Percentiles rank a stretch among this genome's conserved stretches.
phyloP scores from a whole-genome alignment of 2,329 filamentous ascomycete species.

The Monilinia laxa region DNA sequence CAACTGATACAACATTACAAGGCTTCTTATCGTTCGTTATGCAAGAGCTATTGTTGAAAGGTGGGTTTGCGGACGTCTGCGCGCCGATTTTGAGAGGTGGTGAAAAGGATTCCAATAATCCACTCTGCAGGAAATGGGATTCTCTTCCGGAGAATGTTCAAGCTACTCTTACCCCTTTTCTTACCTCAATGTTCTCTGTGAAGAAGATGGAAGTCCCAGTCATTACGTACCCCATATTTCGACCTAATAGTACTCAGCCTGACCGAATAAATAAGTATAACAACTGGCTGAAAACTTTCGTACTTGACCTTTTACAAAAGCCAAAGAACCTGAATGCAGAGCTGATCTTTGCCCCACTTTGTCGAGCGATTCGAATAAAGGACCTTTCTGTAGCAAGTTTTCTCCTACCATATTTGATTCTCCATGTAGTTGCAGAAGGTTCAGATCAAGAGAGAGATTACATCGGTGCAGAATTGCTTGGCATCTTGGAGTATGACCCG shows the following conservation, averaged over 20 bases:
- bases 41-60: constrained; percentile 82
- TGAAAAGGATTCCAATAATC: constrained; percentile 48
- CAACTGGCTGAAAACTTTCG: constrained; percentile 78
- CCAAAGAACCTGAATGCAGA: constrained; percentile 71
- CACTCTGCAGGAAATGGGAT: constrained; percentile 72
- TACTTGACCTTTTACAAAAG: constrained; percentile 77
- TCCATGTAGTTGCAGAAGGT: constrained; percentile 79
- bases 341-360: constrained; percentile 77
- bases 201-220: constrained; percentile 53
- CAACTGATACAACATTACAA: constrained; percentile 82
- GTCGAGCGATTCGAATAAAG: constrained; percentile 79
- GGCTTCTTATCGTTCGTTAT: constrained; percentile 92
- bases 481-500: constrained; percentile 62
- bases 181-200: constrained; percentile 79
- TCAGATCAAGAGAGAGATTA: constrained; percentile 60
- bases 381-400: constrained; percentile 86
- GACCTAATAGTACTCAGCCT: constrained; percentile 48
- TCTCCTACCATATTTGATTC: constrained; percentile 79
- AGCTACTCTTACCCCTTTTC: constrained; percentile 82
- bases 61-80: constrained; percentile 64
- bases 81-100: constrained; percentile 36
- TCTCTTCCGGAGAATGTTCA: constrained; percentile 73
- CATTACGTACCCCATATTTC: constrained; percentile 72
- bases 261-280: constrained; percentile 72
- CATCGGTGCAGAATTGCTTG: constrained; percentile 71